Percentiles rank a stretch among this genome's conserved stretches.
phyloP scores from a whole-genome alignment of 345 rosid genomes.

The Lumnitzera racemosa region DNA sequence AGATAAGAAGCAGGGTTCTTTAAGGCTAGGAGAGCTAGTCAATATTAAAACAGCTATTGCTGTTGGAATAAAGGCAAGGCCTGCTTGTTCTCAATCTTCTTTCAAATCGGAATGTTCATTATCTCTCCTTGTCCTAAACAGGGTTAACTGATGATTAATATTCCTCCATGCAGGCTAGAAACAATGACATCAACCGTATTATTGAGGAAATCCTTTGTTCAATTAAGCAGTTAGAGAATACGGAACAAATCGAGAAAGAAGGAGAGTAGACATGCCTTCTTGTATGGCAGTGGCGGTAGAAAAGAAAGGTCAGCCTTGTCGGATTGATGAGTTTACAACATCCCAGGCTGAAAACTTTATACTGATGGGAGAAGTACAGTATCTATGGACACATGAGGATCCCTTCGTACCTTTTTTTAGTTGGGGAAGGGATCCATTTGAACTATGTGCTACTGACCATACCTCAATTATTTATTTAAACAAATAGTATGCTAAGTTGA shows the following conservation, averaged over 20 bases:
- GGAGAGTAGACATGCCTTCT: background rate
- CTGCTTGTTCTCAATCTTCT: background rate
- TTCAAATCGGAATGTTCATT: background rate
- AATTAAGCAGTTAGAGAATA: conserved; percentile 2
- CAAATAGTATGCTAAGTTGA: too few species aligned
- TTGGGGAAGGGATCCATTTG: too few species aligned
- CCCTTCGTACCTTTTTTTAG: too few species aligned
- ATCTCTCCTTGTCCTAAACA: background rate
- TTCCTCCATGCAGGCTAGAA: conserved; percentile 32
- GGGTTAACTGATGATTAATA: background rate
- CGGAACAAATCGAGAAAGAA: background rate
- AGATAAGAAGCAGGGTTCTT: conserved; percentile 52
- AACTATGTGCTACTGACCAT: too few species aligned
- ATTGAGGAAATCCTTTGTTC: conserved; percentile 26
- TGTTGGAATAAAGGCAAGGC: conserved; percentile 47
- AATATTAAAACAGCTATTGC: conserved; percentile 64
- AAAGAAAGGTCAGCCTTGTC: too few species aligned
- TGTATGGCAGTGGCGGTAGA: too few species aligned
- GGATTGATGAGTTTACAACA: too few species aligned
- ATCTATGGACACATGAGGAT: too few species aligned
- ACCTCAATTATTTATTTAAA: too few species aligned
- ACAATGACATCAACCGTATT: conserved; percentile 33
- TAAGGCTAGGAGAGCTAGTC: conserved; percentile 60
- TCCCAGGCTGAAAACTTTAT: too few species aligned
- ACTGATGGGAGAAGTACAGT: too few species aligned